These are phyloP conservation scores for Trematosphaeria pertusa DNA, from an alignment of 2,329 filamentous ascomycete genomes.

Conservation along the genomic window DNA sequence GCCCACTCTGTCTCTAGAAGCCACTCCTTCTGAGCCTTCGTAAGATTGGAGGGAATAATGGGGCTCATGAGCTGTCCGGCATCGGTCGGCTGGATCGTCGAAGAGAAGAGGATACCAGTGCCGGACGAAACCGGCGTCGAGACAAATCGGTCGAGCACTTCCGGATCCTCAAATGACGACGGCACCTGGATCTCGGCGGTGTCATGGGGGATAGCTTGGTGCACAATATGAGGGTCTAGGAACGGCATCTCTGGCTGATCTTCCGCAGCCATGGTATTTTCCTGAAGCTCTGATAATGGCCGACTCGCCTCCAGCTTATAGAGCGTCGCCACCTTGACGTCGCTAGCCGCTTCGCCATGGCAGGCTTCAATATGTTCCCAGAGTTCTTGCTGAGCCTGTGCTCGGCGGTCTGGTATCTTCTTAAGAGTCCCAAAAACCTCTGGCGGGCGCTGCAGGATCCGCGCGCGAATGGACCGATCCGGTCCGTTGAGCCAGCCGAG, in stretches of 20 bases:
- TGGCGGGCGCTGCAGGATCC: conserved; percentile 52
- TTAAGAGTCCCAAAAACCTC: conserved; percentile 56
- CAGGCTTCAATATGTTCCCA: conserved; percentile 42
- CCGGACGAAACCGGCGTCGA: conserved; percentile 16
- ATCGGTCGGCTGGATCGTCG: conserved; percentile 28
- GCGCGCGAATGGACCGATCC: conserved; percentile 60
- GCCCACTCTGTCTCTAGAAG: conserved; percentile 73
- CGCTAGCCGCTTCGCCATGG: conserved; percentile 25
- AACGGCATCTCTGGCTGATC: conserved; percentile 38
- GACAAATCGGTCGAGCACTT: conserved; percentile 28
- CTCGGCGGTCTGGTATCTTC: conserved; percentile 46
- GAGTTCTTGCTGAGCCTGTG: conserved; percentile 43
- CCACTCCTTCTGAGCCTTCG: conserved; percentile 71
- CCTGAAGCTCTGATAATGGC: conserved; percentile 20
- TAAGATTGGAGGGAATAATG: conserved; percentile 64
- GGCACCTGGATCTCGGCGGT: conserved; percentile 23
- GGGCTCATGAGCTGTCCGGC: conserved; percentile 34
- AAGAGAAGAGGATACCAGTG: conserved; percentile 45
- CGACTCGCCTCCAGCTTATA: conserved; percentile 33
- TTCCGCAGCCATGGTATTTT: conserved; percentile 16
- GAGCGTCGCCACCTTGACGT: conserved; percentile 37
- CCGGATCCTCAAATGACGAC: conserved; percentile 29
- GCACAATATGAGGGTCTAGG: conserved; percentile 35
- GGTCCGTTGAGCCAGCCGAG: conserved; percentile 71
- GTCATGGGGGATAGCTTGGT: conserved; percentile 33